A percentile compares a stretch with the other conserved stretches of the same genome.
These are phyloP conservation scores for Mariannaea sp. DNA, from an alignment of 2,329 filamentous ascomycete species.

Conservation along the genomic window DNA sequence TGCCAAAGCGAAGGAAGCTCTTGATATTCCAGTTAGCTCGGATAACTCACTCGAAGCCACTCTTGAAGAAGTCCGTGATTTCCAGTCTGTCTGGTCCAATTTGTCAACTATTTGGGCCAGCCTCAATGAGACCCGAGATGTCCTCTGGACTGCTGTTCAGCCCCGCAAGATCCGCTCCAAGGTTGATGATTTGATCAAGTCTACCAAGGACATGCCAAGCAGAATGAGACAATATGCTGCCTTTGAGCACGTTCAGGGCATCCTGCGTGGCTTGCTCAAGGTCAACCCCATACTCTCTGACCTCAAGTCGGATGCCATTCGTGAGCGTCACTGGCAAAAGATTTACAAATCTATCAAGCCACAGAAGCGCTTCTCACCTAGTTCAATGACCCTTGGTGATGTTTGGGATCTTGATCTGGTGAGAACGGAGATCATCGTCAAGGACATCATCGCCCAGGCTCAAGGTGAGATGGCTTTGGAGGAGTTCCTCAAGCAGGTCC, in stretches of 20 bases:
- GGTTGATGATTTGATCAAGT: slow-evolving; percentile 91
- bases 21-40: slow-evolving; percentile 80
- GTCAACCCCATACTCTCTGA: slow-evolving; percentile 88
- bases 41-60: slow-evolving; percentile 85
- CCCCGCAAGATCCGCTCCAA: slow-evolving; percentile 89
- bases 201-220: slow-evolving; percentile 99
- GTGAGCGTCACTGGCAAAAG: slow-evolving; percentile 95
- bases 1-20: slow-evolving; percentile 92
- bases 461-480: slow-evolving; percentile 98
- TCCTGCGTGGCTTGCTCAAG: slow-evolving; percentile 85
- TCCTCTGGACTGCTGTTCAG: slow-evolving; percentile 92
- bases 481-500: slow-evolving; percentile 94
- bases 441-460: slow-evolving; percentile 91
- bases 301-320: slow-evolving; percentile 93
- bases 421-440: slow-evolving; percentile 84
- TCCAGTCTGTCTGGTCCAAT: slow-evolving; percentile 97
- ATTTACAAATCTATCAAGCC: slow-evolving; percentile 97
- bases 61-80: slow-evolving; percentile 95
- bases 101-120: slow-evolving; percentile 96
- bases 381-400: slow-evolving; percentile 95
- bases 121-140: slow-evolving; percentile 89
- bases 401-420: slow-evolving; percentile 97
- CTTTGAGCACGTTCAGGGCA: slow-evolving; percentile 97
- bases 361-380: slow-evolving; percentile 88
- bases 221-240: slow-evolving; percentile 99